These are phyloP conservation scores for Prunus davidiana DNA, from an alignment of 306 rosid species.

Conservation along the genomic window DNA sequence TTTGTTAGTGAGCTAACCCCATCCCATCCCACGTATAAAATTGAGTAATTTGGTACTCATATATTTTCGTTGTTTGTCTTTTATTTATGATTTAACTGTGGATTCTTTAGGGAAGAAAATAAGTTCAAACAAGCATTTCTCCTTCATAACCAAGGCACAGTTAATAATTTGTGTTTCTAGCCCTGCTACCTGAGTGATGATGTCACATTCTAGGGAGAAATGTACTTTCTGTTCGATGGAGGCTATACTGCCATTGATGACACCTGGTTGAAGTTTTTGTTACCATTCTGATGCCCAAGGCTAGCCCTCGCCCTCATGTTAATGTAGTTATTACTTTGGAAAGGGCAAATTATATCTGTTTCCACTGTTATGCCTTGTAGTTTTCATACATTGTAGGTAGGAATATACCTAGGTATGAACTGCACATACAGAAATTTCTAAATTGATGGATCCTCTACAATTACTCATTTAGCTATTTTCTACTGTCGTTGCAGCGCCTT, in stretches of 20 bases:
- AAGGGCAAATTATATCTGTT: too few relatives aligned
- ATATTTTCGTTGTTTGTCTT: neutral
- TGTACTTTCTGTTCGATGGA: neutral
- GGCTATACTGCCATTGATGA: neutral
- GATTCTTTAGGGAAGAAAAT: neutral
- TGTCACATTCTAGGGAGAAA: neutral
- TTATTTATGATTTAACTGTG: neutral
- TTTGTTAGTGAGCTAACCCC: too few relatives aligned
- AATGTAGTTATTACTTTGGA: too few relatives aligned
- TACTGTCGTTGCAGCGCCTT: conserved; percentile 52
- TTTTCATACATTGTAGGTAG: too few relatives aligned
- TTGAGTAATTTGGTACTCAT: too few relatives aligned
- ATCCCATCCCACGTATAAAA: too few relatives aligned
- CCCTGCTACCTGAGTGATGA: neutral
- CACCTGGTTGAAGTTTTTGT: neutral
- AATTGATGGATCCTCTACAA: neutral
- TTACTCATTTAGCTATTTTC: conserved; percentile 16
- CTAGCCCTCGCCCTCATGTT: neutral
- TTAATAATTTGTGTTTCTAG: neutral
- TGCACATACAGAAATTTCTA: neutral
- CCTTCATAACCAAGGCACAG: neutral
- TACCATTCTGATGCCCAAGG: neutral
- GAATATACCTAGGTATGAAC: neutral
- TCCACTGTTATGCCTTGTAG: too few relatives aligned
- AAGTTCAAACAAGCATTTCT: neutral